These are phyloP conservation scores for Lippia alba DNA, from an alignment of 305 asterid species.

Conservation along the genomic window DNA sequence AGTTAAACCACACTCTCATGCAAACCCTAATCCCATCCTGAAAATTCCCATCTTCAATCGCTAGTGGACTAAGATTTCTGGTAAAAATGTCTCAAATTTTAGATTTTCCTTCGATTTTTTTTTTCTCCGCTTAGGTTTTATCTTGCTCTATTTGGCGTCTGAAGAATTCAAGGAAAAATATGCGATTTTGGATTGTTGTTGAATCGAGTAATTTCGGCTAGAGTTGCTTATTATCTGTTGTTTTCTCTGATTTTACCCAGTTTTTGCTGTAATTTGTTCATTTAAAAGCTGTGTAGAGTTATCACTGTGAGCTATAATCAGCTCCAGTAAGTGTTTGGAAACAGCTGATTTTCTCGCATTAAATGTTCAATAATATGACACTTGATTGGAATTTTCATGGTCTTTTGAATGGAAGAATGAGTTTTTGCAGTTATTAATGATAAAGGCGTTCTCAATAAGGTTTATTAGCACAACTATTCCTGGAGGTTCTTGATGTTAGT, in stretches of 20 bases:
- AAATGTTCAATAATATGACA: neutral
- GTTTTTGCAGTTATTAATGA: neutral
- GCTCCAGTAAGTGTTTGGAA: neutral
- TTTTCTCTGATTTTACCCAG: neutral
- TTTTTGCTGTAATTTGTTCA: neutral
- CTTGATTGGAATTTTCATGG: neutral
- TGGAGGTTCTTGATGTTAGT: neutral
- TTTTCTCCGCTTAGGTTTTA: neutral
- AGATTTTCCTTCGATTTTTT: neutral
- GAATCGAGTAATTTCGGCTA: neutral
- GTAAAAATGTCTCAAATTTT: neutral
- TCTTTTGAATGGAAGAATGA: neutral
- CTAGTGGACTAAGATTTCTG: constrained; percentile 15
- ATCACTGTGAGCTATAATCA: neutral
- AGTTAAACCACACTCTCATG: neutral
- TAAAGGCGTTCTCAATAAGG: neutral
- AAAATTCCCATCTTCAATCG: constrained; percentile 2
- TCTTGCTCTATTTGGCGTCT: neutral
- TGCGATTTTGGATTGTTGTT: neutral
- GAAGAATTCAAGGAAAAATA: neutral
- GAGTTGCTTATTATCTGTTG: neutral
- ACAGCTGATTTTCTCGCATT: neutral
- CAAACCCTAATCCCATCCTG: constrained; percentile 23
- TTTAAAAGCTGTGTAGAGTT: neutral
- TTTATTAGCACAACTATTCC: neutral